Evolutionary conservation across 78 protist genomes (phyloP), one percentile per base, ranked within the genome.

Genomic region (Dictyostelium firmibasis): DNA sequence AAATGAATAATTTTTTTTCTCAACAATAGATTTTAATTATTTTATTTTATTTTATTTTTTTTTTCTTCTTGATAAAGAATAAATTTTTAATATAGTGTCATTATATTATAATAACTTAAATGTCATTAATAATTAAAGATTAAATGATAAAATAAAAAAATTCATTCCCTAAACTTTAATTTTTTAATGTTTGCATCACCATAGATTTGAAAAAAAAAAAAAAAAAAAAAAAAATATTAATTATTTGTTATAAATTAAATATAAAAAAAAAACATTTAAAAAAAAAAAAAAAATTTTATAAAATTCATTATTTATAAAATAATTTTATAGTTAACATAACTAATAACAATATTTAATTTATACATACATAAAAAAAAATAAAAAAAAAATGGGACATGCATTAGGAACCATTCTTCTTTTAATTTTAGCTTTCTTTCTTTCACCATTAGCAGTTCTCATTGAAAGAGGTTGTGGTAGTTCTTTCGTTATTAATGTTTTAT

Each of bases 301-400:
- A 64, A 27, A 13, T 57, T 53, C 64, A 53, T 53, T 53, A 57
- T 57, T 57, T 57, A 57, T 57, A 13, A 16, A 57, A 44, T 44
- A 8, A 44, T 44, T 44, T 20, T 57, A n/a, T 20, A 57, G 20
- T 57, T 20, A 57, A 57, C 27, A 57, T 20, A 6, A 44, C n/a
- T n/a, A 7, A 44, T 20, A 16, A 50, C 11, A 50, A 13, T n/a
- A 62, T 62, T n/a, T 18, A 62, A 20, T 33, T n/a, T n/a, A n/a
- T n/a, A n/a, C n/a, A n/a, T n/a, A n/a, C n/a, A 35, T 35, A 74
- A 18, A 74, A 31, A 74, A 31, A 3, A 8, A 74, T 16, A 72
- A 36, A 77, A 77, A 4, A 14, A 77, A 23, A 77, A 77, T 77
- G 79, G 79, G 79, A 9, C 72, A 62, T 25, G 79, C 82, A 7